Evolutionary conservation across 441 rosid genomes (phyloP), one percentile per base, ranked within the genome.

Genomic region (Theobroma grandiflorum): DNA sequence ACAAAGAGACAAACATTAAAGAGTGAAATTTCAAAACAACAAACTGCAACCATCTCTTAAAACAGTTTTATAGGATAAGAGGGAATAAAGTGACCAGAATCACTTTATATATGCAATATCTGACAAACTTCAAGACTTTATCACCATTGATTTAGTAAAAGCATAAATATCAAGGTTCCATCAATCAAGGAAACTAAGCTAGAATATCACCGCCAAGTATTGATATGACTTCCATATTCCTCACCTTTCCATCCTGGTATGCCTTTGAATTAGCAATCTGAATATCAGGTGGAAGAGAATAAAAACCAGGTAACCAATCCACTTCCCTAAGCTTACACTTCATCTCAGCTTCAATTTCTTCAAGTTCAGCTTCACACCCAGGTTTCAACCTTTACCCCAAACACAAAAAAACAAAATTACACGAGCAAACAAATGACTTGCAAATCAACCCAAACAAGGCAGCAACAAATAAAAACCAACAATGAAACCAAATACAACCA

Each of bases 211-310:
- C 45, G 20, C 18, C 49, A 15, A 38, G 6, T 37, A 49, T 50
- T 31, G 14, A 15, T 6, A 6, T 20, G 64, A 62, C 8, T 49
- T 40, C 58, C 18, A 33, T 16, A 22, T 31, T 63, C 73, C 80
- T 78, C 69, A 93, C 99, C 90, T 88, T 91, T 71, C 98, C 98
- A 84, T 89, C 86, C 82, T 87, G 87, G 78, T 94, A 96, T 11
- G 95, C 90, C 53, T 80, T 90, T 38, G 96, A 90, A 43, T 83
- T 90, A 35, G 97, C 95, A 80, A 96, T 95, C 71, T 90, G 94
- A 86, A 90, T 76, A 78, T 91, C 75, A 55, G 94, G 93, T 8
- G 93, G 93, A 59, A 96, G 92, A 31, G 94, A 90, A 87, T 89
- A 94, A 80, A 96, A 96, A 3, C 95, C 92, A 50, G 87, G 86